Base-by-base conservation (phyloP, 306 rosid genomes). In the Canavalia gladiata region DNA sequence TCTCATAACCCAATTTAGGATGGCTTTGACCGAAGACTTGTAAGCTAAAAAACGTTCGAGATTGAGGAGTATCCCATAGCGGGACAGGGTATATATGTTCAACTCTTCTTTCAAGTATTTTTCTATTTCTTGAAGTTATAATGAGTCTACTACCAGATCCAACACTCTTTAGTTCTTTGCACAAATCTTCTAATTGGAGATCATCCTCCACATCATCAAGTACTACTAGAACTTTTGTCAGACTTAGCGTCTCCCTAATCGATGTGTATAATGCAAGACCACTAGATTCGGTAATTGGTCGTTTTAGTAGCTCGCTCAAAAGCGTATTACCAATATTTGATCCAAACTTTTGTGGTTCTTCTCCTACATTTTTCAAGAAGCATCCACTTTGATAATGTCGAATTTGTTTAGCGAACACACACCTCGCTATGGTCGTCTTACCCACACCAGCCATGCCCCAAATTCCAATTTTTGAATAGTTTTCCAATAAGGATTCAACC, bases 361-460 rank as follows among this genome's bases (percentile, higher is more conserved):
- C 85, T 1, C 47, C 42, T 7, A 57, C 29, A 12, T 81, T 81
- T 57, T 3, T 63, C 62, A 74, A 2, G 34, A 81, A 81, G 71
- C 85, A 66, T 0, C 11, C 51, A 65, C 57, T 12, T 0, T 74
- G 76, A 56, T 33, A 74, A 3, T 43, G 4, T 9, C 28, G 66
- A 7, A 13, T 65, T 11, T 18, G 52, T 65, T 45, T 43, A 13
- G 58, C n/a, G 25, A 74, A 74, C 50, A 65, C 1, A 8, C 0
- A 31, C n/a, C 7, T 66, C 46, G 85, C 81, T 1, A 45, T 11
- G 8, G 86, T 83, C 10, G 82, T 74, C 45, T 74, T 83, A 1
- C 86, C 86, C 0, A 77, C 63, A 1, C 86, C 82, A 8, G 72
- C 82, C 78, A 82, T 76, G 2, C 83, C 87, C 83, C 70, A 78